Evolutionary conservation across 2,329 filamentous ascomycete genomes (phyloP).

Genomic region (Calonectria pseudoturangicola): DNA sequence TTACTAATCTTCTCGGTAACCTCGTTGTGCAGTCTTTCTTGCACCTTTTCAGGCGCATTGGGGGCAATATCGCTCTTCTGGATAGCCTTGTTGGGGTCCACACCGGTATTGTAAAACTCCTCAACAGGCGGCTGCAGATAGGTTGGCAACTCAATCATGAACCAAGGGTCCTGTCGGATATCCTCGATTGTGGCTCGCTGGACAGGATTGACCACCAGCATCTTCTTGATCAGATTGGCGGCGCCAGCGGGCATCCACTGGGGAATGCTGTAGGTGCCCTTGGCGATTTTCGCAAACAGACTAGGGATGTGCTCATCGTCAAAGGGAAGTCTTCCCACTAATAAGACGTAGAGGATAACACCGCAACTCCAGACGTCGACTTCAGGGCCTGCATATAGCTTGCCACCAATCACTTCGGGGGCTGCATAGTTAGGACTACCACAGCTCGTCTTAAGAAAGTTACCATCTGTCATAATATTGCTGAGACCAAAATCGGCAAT

Average conservation of each 20-base stretch:
- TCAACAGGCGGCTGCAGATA: constrained; percentile 93
- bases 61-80: constrained; percentile 88
- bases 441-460: constrained; percentile 98
- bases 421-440: constrained; percentile 99
- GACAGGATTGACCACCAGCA: constrained; percentile 96
- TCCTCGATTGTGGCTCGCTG: constrained; percentile 95
- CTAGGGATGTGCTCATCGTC: constrained; percentile 99
- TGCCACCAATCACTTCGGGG: constrained; percentile 97
- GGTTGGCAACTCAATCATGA: constrained; percentile 87
- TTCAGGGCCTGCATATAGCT: constrained; percentile 96
- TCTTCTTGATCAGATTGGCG: constrained; percentile 87
- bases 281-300: constrained; percentile 97
- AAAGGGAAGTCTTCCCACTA: constrained; percentile 91
- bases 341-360: constrained; percentile 89
- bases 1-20: constrained; percentile 97
- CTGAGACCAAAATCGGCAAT: constrained; percentile 99
- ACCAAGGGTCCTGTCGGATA: constrained; percentile 96
- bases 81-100: constrained; percentile 94
- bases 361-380: constrained; percentile 99
- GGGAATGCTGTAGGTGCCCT: constrained; percentile 94
- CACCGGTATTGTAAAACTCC: constrained; percentile 95
- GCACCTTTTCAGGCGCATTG: constrained; percentile 84
- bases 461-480: constrained; percentile 99
- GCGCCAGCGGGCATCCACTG: constrained; percentile 93
- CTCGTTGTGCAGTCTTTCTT: constrained; percentile 92